phyloP scores from a whole-genome alignment of 148 eudicot species.

The Linanthus parryae region DNA sequence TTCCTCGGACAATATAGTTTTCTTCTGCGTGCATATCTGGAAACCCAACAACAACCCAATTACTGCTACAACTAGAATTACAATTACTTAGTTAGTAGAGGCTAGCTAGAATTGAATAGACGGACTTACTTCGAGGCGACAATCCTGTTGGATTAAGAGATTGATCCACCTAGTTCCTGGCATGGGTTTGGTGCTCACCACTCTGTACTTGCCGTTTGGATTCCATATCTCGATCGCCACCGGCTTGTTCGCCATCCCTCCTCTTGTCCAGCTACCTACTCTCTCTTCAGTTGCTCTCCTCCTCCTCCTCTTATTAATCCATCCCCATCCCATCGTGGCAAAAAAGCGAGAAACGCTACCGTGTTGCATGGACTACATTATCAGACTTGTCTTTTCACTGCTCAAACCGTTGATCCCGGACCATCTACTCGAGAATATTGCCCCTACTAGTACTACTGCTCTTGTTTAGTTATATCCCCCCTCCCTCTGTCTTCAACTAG shows the following conservation, averaged over 20 bases:
- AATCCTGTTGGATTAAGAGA: slow-evolving; percentile 78
- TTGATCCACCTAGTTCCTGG: slow-evolving; percentile 98
- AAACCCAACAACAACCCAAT: neutral
- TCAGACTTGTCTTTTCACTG: too few species aligned
- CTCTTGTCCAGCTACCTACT: neutral
- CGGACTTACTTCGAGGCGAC: slow-evolving; percentile 68
- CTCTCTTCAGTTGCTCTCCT: slow-evolving; percentile 1
- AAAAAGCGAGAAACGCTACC: too few species aligned
- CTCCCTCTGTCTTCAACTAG: too few species aligned
- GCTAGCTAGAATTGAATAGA: neutral
- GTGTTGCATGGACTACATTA: too few species aligned
- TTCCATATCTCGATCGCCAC: slow-evolving; percentile 86
- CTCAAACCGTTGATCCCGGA: too few species aligned
- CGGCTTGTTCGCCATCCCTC: slow-evolving; percentile 29
- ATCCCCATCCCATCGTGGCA: too few species aligned
- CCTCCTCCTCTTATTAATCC: too few species aligned
- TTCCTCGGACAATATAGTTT: slow-evolving; percentile 89
- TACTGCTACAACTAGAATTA: neutral
- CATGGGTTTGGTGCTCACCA: slow-evolving; percentile 92
- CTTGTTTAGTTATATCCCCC: too few species aligned
- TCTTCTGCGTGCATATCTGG: slow-evolving; percentile 89
- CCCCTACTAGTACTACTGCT: too few species aligned
- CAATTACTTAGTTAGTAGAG: neutral
- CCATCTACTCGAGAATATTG: too few species aligned
- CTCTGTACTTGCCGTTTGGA: slow-evolving; percentile 95